Percentiles rank a stretch among this genome's conserved stretches.
Conservation (phyloP, 345 rosid species). For the Microcos paniculata region DNA sequence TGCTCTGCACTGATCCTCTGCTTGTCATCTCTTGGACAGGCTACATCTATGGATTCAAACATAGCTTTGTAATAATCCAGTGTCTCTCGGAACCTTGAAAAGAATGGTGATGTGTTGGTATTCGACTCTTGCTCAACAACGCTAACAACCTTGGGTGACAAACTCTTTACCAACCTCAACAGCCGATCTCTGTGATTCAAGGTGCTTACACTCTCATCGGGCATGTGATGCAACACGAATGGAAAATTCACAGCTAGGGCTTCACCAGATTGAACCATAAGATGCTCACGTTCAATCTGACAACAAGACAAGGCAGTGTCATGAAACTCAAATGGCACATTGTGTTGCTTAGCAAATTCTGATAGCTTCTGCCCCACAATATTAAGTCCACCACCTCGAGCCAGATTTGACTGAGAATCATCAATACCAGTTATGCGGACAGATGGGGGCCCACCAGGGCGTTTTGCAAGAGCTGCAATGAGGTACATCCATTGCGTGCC, state of each 20-base stretch:
- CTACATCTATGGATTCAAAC: slow-evolving; percentile 78
- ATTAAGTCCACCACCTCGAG: slow-evolving; percentile 91
- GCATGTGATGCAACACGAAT: slow-evolving; percentile 89
- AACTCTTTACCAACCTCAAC: slow-evolving; percentile 76
- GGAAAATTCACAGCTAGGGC: slow-evolving; percentile 91
- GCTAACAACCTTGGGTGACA: slow-evolving; percentile 73
- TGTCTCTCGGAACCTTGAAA: slow-evolving; percentile 57
- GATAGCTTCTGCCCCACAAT: slow-evolving; percentile 63
- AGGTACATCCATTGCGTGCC: slow-evolving; percentile 77
- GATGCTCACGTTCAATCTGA: slow-evolving; percentile 59
- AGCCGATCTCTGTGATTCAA: slow-evolving; percentile 78
- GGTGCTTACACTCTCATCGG: slow-evolving; percentile 89
- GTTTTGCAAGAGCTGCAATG: slow-evolving; percentile 56
- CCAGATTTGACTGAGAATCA: slow-evolving; percentile 82
- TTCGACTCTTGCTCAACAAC: slow-evolving; percentile 83
- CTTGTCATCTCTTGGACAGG: slow-evolving; percentile 52
- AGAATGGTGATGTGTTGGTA: slow-evolving; percentile 77
- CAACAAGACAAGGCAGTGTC: slow-evolving; percentile 73
- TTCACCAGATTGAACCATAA: slow-evolving; percentile 60
- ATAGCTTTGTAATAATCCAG: slow-evolving; percentile 73
- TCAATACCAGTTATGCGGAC: slow-evolving; percentile 87
- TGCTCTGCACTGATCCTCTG: slow-evolving; percentile 78
- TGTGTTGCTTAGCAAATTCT: slow-evolving; percentile 44
- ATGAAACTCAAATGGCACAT: slow-evolving; percentile 78
- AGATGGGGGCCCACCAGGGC: slow-evolving; percentile 67